These are phyloP conservation scores for Colletotrichum sp. DNA, from an alignment of 2,329 filamentous ascomycete genomes.

Conservation along the genomic window DNA sequence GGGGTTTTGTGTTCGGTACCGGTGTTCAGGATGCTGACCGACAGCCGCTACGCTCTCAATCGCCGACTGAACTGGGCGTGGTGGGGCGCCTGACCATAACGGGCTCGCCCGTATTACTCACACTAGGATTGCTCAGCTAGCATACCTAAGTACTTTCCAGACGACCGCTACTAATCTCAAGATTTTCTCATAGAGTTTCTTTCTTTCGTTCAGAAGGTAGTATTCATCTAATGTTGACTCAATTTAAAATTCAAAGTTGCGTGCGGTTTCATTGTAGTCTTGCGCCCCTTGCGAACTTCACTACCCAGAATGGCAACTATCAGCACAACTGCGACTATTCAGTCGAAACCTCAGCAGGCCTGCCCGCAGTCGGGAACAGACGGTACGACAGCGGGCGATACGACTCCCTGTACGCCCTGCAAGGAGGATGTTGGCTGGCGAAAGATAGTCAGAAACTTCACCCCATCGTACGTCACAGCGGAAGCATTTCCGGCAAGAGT, in stretches of 20 bases:
- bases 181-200: not conserved
- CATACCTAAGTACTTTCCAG: not conserved
- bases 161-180: not conserved
- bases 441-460: constrained; percentile 57
- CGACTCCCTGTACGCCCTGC: constrained; percentile 21
- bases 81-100: not conserved
- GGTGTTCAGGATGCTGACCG: not conserved
- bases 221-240: not conserved
- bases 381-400: too few relatives aligned
- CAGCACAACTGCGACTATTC: not conserved
- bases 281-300: not conserved
- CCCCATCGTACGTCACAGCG: constrained; percentile 50
- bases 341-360: not conserved
- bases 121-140: not conserved
- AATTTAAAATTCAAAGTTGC: not conserved
- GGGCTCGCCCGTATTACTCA: constrained; percentile 1
- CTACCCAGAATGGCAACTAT: not conserved
- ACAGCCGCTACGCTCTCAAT: not conserved
- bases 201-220: not conserved
- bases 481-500: not conserved
- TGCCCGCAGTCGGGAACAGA: not conserved
- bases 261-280: not conserved
- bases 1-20: not conserved
- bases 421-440: constrained; percentile 46
- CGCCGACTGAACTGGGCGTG: not conserved